Evolutionary conservation across 495 filamentous ascomycete genomes (phyloP), one percentile per base, ranked within the genome.

Genomic region (Aspergillus sclerotioniger): DNA sequence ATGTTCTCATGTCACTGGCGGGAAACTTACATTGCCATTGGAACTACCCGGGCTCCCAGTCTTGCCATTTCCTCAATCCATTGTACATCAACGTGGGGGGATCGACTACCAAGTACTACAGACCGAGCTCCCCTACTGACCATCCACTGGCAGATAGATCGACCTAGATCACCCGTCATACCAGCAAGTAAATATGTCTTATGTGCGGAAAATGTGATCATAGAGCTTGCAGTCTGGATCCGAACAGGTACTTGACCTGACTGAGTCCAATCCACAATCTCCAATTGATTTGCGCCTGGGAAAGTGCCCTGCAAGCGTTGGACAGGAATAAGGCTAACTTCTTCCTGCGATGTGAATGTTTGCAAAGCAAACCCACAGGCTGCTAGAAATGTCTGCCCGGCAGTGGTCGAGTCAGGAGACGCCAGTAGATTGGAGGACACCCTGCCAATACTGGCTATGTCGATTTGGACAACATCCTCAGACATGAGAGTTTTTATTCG

Each of bases 41-140:
- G 25, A 7, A 57, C 46, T 0, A 59, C 57, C 20, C 29, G 52
- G 20, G 33, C 57, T 32, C 41, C 55, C 45, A 47, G 12, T 3
- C 9, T 35, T 3, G 48, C 37, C 61, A 54, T 57, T 8, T 45
- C 33, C 6, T 60, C 49, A 35, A 76, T 60, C 79, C 79, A 83
- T 19, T 64, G 61, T 0, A 71, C 64, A 37, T 80, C 70, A 19
- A 81, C 57, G 3, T 71, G 69, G 1, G 82, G 83, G 19, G 63
- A 74, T 0, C 85, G 77, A 61, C 82, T 86, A 4, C 77, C 75
- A 20, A 73, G 39, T 8, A 62, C 54, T 0, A 72, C 12, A 48
- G 46, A 39, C 0, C 53, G 39, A 0, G 67, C 65, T 6, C 68
- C 68, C 16, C 55, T 35, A 0, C 6, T 1, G 10, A 64, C 45